These are phyloP conservation scores for Fennellomyces sp. DNA, from an alignment of 371 early-diverging fungal species.

Conservation along the genomic window DNA sequence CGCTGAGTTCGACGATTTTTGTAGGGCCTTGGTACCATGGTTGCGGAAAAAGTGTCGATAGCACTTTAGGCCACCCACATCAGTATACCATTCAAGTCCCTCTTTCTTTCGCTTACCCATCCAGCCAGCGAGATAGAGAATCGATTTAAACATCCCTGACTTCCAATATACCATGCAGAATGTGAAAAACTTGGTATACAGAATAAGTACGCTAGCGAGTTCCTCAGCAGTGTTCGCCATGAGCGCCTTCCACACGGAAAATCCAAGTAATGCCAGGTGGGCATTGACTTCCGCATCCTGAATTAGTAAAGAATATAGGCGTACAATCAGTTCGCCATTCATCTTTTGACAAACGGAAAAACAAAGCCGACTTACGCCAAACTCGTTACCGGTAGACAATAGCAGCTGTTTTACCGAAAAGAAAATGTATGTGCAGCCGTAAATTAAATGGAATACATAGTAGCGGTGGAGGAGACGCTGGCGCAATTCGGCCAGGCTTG, in stretches of 20 bases:
- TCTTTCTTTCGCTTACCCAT: constrained; percentile 31
- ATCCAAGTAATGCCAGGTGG: constrained; percentile 22
- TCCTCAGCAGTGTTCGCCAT: constrained; percentile 59
- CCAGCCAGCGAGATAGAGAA: constrained; percentile 50
- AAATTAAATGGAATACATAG: constrained; percentile 50
- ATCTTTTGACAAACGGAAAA: neutral
- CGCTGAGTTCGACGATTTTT: constrained; percentile 42
- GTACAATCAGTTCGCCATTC: no score
- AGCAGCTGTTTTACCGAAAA: neutral
- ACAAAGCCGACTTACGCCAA: neutral
- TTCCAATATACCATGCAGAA: constrained; percentile 48
- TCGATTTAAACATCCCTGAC: constrained; percentile 30
- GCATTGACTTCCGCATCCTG: constrained; percentile 39
- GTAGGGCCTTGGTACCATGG: constrained; percentile 65
- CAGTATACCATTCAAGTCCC: neutral
- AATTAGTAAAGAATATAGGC: no score
- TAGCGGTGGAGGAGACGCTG: constrained; percentile 57
- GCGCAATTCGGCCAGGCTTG: constrained; percentile 38
- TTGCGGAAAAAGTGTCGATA: constrained; percentile 58
- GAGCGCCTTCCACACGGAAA: constrained; percentile 41
- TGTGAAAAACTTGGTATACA: constrained; percentile 57
- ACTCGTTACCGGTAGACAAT: neutral
- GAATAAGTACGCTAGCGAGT: constrained; percentile 53
- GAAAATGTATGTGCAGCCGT: constrained; percentile 24
- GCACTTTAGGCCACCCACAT: constrained; percentile 19